Percentiles rank a stretch among this genome's conserved stretches.
Conservation (phyloP, 1,139 yeast genomes). For the Candida glucosophila region DNA sequence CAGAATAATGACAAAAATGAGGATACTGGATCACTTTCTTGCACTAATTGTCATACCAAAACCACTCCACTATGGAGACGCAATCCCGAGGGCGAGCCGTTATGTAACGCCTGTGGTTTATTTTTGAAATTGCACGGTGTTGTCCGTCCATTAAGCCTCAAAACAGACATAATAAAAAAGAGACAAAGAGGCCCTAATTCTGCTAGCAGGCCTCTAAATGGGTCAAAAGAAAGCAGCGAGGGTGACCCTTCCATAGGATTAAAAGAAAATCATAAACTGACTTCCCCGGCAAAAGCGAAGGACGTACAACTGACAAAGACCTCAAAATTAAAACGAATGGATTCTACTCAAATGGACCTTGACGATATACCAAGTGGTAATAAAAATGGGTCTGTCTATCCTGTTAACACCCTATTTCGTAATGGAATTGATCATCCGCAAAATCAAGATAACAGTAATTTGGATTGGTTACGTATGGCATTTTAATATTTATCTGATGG, state of each 20-base stretch:
- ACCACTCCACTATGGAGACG: conserved; percentile 56
- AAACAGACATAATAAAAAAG: conserved; percentile 86
- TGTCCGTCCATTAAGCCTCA: conserved; percentile 53
- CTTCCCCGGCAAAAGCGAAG: no score
- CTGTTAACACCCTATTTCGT: conserved; percentile 1
- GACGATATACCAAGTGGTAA: neutral
- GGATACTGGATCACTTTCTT: conserved; percentile 9
- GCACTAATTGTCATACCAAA: conserved; percentile 47
- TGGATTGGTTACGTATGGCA: conserved; percentile 35
- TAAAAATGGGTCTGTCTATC: conserved; percentile 1
- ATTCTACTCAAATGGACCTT: conserved; percentile 1
- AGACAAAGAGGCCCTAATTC: conserved; percentile 23
- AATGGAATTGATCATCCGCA: neutral
- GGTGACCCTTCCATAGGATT: no score
- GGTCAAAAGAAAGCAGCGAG: no score
- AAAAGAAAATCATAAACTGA: no score
- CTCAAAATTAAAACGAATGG: conserved; percentile 10
- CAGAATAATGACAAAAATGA: conserved; percentile 1
- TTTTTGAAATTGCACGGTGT: conserved; percentile 52
- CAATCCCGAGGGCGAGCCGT: conserved; percentile 44
- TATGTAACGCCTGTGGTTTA: conserved; percentile 55
- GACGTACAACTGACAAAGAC: no score
- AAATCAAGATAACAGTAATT: conserved; percentile 15
- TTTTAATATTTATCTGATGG: conserved; percentile 9
- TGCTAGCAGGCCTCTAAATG: no score